Percentiles rank a stretch among this genome's conserved stretches.
Conservation (phyloP, 306 rosid genomes). For the Canavalia gladiata region DNA sequence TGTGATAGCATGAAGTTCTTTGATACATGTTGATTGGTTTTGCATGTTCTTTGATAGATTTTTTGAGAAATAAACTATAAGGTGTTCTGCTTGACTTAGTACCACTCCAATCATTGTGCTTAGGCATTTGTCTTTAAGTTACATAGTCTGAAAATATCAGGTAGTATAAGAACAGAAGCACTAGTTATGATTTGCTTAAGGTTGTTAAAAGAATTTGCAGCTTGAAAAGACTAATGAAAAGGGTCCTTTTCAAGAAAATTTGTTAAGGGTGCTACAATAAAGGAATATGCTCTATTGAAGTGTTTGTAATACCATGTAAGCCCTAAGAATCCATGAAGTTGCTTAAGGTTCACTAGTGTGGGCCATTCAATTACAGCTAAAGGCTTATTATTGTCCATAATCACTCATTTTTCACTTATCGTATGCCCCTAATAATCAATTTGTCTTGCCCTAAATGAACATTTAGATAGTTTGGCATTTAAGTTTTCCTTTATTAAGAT, state of each 20-base stretch:
- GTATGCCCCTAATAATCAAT: not conserved
- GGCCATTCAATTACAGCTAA: too few relatives aligned
- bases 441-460: not conserved
- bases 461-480: not conserved
- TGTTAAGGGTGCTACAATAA: not conserved
- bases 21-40: not conserved
- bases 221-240: not conserved
- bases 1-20: not conserved
- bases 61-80: too few relatives aligned
- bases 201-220: accelerated
- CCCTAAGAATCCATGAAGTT: not conserved
- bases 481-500: too few relatives aligned
- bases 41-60: not conserved
- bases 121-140: not conserved
- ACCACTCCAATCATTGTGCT: not conserved
- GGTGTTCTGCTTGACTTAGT: too few relatives aligned
- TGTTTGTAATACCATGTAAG: not conserved
- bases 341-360: not conserved
- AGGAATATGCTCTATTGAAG: too few relatives aligned
- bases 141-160: not conserved
- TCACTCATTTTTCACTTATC: not conserved
- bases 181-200: not conserved
- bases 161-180: not conserved
- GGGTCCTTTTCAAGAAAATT: too few relatives aligned
- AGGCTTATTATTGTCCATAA: not conserved